Base-by-base conservation (phyloP, 148 eudicot species). In the Camellia lanceoleosa region DNA sequence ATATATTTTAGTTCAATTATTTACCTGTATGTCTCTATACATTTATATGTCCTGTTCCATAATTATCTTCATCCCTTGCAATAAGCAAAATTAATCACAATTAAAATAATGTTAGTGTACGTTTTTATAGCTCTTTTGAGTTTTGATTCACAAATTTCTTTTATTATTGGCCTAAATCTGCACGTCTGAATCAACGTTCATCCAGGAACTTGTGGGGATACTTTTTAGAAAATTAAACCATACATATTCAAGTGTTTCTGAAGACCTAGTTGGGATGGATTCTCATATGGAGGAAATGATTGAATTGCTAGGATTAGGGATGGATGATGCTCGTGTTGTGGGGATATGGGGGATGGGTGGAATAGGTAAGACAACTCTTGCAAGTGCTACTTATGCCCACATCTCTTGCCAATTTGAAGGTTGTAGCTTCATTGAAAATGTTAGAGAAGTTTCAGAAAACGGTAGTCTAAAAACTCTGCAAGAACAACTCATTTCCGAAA, bases 351-450 rank as follows among this genome's bases (percentile, higher is more conserved):
- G 80, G 43, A 44, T 71, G 51, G 55, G 74, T 6, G 54, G 74
- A 19, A 71, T 71, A 42, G 75, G 75, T 7, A 79, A 79, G 62
- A 68, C 81, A 15, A 58, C 81, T 44, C 56, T 68, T 56, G 75
- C 74, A 20, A 51, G 58, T 69, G 75, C 52, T 58, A 18, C 46
- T 5, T 79, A 68, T 79, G 61, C 69, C 16, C 52, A 13, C 18
- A 59, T 69, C 7, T 20, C 52, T 42, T 11, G 15, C 41, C 71
- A 55, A 44, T 78, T 74, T 38, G 65, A 74, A 55, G 18, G 65
- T 30, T 11, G 65, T 4, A 20, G 66, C 65, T 74, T 18, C 49
- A 64, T 74, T 58, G 58, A 70, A 8, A 74, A 74, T 58, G 19
- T 74, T 10, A 55, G 65, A 56, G 65, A 74, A 74, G 58, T n/a